phyloP scores from a whole-genome alignment of 345 rosid species.

The Limnanthes douglasii region DNA sequence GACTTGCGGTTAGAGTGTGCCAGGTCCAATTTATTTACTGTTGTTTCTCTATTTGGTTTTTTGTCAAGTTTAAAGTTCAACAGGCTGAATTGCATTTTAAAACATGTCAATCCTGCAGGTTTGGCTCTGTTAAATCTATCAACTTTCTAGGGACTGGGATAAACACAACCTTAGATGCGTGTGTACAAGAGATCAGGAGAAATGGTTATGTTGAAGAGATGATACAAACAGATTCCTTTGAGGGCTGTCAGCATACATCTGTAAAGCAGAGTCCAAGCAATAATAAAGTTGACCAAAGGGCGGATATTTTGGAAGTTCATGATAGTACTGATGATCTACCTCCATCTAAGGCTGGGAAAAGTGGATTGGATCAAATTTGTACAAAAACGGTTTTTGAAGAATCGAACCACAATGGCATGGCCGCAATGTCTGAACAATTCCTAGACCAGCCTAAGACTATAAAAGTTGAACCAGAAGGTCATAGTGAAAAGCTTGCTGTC shows the following conservation, averaged over 20 bases:
- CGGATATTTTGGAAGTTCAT: slow-evolving; percentile 10
- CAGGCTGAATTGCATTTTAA: slow-evolving; percentile 6
- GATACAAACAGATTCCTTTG: slow-evolving; percentile 8
- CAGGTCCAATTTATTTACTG: slow-evolving; percentile 31
- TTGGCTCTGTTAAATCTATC: slow-evolving; percentile 68
- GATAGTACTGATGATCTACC: slow-evolving; percentile 10
- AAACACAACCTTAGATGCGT: slow-evolving; percentile 6
- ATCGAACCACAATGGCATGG: slow-evolving; percentile 1
- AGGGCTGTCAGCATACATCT: slow-evolving; percentile 1
- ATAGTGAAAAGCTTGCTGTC: slow-evolving; percentile 5
- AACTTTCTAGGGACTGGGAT: slow-evolving; percentile 30
- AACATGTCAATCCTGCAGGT: slow-evolving; percentile 38
- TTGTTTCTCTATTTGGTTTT: slow-evolving; percentile 11
- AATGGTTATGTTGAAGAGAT: slow-evolving; percentile 6
- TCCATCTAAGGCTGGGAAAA: slow-evolving; percentile 11
- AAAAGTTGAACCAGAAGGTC: slow-evolving; percentile 13
- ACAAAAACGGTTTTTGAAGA: slow-evolving; percentile 11
- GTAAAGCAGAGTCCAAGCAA: slow-evolving; percentile 3
- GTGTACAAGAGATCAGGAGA: slow-evolving; percentile 12
- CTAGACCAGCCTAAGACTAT: slow-evolving; percentile 8
- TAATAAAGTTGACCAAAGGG: slow-evolving; percentile 7
- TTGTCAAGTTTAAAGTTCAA: not conserved
- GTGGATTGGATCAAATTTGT: slow-evolving; percentile 14
- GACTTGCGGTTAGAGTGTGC: slow-evolving; percentile 77
- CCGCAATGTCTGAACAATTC: slow-evolving; percentile 1